Evolutionary conservation across 371 early-diverging fungal species (phyloP).

Genomic region (Synchytrium microbalum): DNA sequence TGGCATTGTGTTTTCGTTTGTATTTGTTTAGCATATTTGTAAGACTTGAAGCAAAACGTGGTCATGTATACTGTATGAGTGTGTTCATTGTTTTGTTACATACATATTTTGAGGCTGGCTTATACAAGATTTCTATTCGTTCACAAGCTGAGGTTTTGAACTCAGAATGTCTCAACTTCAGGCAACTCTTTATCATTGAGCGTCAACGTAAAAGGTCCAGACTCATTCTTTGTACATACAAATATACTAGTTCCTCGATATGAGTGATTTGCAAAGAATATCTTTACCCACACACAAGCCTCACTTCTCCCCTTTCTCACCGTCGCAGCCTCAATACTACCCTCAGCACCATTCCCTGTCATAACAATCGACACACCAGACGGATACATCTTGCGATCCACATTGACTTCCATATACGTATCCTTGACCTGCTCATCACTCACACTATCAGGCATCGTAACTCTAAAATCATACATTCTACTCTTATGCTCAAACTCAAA

Average conservation of each 20-base stretch:
- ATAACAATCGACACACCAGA: constrained; percentile 1
- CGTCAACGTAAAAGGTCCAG: neutral
- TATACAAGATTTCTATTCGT: constrained; percentile 43
- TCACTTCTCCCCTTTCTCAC: neutral
- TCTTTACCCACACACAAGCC: neutral
- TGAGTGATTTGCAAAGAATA: neutral
- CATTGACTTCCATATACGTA: neutral
- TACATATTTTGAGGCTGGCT: no score
- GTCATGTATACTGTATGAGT: no score
- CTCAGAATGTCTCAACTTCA: neutral
- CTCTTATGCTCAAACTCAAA: neutral
- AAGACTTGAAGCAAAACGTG: no score
- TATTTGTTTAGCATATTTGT: no score
- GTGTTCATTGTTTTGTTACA: no score
- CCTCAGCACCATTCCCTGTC: neutral
- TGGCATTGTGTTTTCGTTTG: no score
- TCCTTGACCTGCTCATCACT: neutral
- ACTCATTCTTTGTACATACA: neutral
- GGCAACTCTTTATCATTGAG: neutral
- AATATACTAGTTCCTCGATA: neutral
- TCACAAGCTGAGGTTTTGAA: constrained; percentile 43
- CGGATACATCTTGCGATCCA: neutral
- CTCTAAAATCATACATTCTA: neutral
- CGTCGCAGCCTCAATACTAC: neutral
- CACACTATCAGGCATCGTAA: neutral